phyloP scores from a whole-genome alignment of 1,284 basidiomycete species.

The Apiotrichum gamsii region DNA sequence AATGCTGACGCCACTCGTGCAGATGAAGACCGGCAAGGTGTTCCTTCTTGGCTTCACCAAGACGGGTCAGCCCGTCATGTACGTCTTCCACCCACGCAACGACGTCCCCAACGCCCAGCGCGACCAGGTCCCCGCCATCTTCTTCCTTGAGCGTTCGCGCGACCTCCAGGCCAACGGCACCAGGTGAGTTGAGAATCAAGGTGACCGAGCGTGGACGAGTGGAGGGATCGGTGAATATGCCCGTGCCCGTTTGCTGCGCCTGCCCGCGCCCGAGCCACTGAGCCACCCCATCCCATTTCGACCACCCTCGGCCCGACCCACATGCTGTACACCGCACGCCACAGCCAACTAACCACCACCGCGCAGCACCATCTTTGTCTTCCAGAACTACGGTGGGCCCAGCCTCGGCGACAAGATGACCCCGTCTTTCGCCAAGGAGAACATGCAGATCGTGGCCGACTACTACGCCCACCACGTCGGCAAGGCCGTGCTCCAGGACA shows the following conservation, averaged over 20 bases:
- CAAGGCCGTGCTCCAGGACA: not conserved
- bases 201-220: too few relatives aligned
- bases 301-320: too few relatives aligned
- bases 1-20: constrained; percentile 12
- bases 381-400: constrained; percentile 35
- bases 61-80: constrained; percentile 5
- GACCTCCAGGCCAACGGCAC: constrained; percentile 35
- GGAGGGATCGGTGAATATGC: too few relatives aligned
- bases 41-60: constrained; percentile 21
- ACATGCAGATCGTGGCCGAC: not conserved
- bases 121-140: constrained; percentile 23
- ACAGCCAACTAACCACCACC: not conserved
- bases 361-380: constrained; percentile 22
- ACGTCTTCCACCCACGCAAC: constrained; percentile 32
- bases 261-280: too few relatives aligned
- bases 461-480: not conserved
- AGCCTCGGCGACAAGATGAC: too few relatives aligned
- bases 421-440: too few relatives aligned
- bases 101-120: constrained; percentile 22
- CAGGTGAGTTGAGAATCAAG: constrained; percentile 28
- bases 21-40: constrained; percentile 26
- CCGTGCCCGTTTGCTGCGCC: too few relatives aligned
- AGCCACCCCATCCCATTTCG: too few relatives aligned
- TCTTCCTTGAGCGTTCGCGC: constrained; percentile 9
- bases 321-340: too few relatives aligned